phyloP scores from a whole-genome alignment of 768 basidiomycete genomes.

The Flagelloscypha sp. region DNA sequence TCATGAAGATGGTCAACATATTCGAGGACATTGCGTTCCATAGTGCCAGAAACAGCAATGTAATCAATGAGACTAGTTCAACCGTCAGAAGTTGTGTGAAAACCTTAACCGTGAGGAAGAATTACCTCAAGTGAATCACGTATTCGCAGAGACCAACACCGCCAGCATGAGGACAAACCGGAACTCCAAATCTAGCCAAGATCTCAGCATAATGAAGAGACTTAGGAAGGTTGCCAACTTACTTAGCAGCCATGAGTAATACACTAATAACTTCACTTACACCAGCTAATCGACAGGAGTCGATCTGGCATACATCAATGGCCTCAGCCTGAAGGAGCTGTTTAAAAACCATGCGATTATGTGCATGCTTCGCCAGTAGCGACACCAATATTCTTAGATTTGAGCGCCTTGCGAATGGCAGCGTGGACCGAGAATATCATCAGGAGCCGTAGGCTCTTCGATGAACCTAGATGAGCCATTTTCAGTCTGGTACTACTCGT shows the following conservation, averaged over 20 bases:
- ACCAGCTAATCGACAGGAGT: conserved; percentile 88
- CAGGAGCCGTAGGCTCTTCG: conserved; percentile 89
- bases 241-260: conserved; percentile 86
- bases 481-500: conserved; percentile 1
- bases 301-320: conserved; percentile 93
- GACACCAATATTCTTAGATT: conserved; percentile 76
- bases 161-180: conserved; percentile 90
- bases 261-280: conserved; percentile 91
- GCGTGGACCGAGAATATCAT: conserved; percentile 86
- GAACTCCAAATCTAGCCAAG: conserved; percentile 60
- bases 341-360: conserved; percentile 94
- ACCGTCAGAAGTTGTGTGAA: too few species aligned
- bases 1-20: conserved; percentile 90
- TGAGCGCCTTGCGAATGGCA: conserved; percentile 67
- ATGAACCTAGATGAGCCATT: conserved; percentile 55
- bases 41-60: conserved; percentile 81
- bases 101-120: too few species aligned
- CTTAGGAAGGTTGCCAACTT: conserved; percentile 13
- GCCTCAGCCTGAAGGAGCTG: conserved; percentile 86
- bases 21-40: conserved; percentile 92
- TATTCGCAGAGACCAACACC: conserved; percentile 92
- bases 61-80: conserved; percentile 95
- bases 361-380: conserved; percentile 93
- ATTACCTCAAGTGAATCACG: conserved; percentile 72
- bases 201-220: conserved; percentile 1